phyloP scores from a whole-genome alignment of 345 rosid species.

The Eucalyptus pauciflora region DNA sequence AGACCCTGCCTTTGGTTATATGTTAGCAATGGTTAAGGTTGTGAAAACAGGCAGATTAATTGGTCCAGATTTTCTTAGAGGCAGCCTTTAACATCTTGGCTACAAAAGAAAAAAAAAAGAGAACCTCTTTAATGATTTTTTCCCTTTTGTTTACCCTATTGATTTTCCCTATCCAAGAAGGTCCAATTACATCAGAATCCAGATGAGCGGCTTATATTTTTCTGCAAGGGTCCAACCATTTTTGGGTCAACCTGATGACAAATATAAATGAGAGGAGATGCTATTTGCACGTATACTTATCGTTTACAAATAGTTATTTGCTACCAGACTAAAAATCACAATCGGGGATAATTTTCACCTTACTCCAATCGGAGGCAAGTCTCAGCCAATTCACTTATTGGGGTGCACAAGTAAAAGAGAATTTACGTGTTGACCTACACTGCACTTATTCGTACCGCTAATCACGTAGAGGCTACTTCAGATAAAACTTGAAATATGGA shows the following conservation, averaged over 20 bases:
- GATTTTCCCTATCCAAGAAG: neutral
- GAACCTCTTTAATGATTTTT: neutral
- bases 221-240: neutral
- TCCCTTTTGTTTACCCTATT: neutral
- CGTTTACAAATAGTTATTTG: neutral
- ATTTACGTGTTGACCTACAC: neutral
- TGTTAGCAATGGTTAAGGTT: neutral
- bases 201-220: neutral
- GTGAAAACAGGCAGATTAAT: neutral
- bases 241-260: neutral
- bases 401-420: neutral
- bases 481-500: neutral
- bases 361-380: neutral
- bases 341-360: neutral
- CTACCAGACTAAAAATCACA: neutral
- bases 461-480: fast-evolving
- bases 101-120: neutral
- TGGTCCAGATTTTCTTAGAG: neutral
- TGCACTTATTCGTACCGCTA: neutral
- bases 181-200: neutral
- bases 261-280: neutral
- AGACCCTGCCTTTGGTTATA: neutral
- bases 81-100: neutral
- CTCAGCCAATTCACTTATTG: neutral
- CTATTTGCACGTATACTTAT: neutral